Percentiles rank a stretch among this genome's conserved stretches.
These are phyloP conservation scores for Apiospora koreana DNA, from an alignment of 2,329 filamentous ascomycete species.

Conservation along the genomic window DNA sequence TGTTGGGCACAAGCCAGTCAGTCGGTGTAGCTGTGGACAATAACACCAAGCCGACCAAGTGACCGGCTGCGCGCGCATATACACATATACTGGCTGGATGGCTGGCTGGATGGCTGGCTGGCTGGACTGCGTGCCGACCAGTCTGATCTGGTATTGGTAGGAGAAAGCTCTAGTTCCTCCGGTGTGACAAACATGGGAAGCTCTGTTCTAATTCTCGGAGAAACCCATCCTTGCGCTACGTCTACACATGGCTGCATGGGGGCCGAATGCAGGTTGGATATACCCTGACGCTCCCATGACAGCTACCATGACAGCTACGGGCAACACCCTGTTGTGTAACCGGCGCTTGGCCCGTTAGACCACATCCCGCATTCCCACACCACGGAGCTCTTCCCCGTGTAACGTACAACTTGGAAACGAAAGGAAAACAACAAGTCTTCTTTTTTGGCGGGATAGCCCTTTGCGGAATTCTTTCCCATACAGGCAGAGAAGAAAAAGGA, in stretches of 20 bases:
- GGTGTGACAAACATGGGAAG: neutral
- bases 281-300: neutral
- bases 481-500: neutral
- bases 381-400: neutral
- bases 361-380: neutral
- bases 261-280: conserved; percentile 2
- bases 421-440: neutral
- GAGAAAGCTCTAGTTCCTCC: neutral
- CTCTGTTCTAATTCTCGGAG: neutral
- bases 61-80: too few species aligned
- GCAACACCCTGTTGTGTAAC: neutral
- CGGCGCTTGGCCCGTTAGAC: neutral
- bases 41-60: neutral
- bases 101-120: too few species aligned
- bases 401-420: neutral
- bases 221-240: neutral
- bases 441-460: neutral
- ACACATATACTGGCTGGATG: too few species aligned
- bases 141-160: neutral
- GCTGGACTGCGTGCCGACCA: neutral
- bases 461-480: neutral
- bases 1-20: too few species aligned
- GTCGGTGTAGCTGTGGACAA: neutral
- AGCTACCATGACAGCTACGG: neutral
- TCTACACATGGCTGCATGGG: conserved; percentile 5